Conservation (phyloP, 2,329 filamentous ascomycete species). For the Aspergillus ibericus region DNA sequence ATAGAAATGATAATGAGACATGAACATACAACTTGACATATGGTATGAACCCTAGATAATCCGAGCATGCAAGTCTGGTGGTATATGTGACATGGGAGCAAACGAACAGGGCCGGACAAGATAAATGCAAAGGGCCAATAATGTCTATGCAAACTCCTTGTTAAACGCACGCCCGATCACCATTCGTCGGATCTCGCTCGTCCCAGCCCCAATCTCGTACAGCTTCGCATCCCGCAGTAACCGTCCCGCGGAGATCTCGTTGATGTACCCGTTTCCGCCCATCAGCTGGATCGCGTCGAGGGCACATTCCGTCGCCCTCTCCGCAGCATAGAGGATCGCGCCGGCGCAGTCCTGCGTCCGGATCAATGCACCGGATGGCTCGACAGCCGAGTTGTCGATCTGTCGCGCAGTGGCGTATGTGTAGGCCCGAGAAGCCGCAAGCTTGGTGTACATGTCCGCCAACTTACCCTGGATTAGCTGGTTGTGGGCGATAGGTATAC, state of each 20-base stretch:
- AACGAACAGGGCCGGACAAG: too few species aligned
- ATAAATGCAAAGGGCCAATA: not conserved
- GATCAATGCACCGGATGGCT: slow-evolving; percentile 48
- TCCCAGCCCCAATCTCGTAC: slow-evolving; percentile 96
- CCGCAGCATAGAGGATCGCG: slow-evolving; percentile 88
- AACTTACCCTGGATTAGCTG: slow-evolving; percentile 91
- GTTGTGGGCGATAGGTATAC: slow-evolving; percentile 80
- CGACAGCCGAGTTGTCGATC: slow-evolving; percentile 69
- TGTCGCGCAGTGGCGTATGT: slow-evolving; percentile 79
- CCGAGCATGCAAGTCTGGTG: not conserved
- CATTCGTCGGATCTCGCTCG: slow-evolving; percentile 89
- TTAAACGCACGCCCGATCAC: slow-evolving; percentile 93
- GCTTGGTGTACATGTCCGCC: slow-evolving; percentile 96
- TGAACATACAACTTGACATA: slow-evolving; percentile 8
- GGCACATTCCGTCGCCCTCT: slow-evolving; percentile 78
- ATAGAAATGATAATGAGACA: slow-evolving; percentile 15
- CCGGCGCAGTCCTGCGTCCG: slow-evolving; percentile 91
- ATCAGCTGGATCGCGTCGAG: slow-evolving; percentile 89
- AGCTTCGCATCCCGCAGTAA: slow-evolving; percentile 76
- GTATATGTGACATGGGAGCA: slow-evolving; percentile 3
- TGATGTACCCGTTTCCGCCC: slow-evolving; percentile 93
- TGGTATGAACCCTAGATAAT: slow-evolving; percentile 1
- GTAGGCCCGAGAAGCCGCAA: slow-evolving; percentile 79
- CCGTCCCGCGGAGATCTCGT: slow-evolving; percentile 88
- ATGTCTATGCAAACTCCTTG: slow-evolving; percentile 65